Conservation (phyloP, 2,329 filamentous ascomycete species). For the Ceratocystis albifundus region DNA sequence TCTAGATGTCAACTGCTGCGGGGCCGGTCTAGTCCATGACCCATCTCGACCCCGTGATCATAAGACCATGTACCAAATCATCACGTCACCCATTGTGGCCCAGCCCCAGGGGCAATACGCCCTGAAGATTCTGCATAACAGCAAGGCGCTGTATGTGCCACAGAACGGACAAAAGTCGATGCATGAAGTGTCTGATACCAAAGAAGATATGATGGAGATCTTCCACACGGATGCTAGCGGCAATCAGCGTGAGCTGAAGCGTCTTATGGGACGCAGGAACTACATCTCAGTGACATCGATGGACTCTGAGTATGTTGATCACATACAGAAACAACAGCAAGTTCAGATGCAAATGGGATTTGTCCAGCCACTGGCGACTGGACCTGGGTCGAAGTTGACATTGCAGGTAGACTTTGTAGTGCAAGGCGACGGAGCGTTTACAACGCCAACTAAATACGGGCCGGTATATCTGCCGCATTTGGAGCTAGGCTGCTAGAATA, state of each 20-base stretch:
- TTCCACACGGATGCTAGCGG: slow-evolving; percentile 90
- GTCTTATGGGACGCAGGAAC: slow-evolving; percentile 85
- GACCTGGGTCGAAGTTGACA: slow-evolving; percentile 55
- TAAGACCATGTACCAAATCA: slow-evolving; percentile 99
- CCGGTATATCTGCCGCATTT: slow-evolving; percentile 87
- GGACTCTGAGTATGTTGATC: slow-evolving; percentile 63
- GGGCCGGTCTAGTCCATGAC: slow-evolving; percentile 88
- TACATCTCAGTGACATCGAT: slow-evolving; percentile 91
- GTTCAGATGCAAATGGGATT: slow-evolving; percentile 18
- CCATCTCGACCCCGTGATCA: slow-evolving; percentile 82
- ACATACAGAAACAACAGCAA: slow-evolving; percentile 21
- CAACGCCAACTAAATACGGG: slow-evolving; percentile 83
- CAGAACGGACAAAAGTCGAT: slow-evolving; percentile 69
- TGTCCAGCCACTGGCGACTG: slow-evolving; percentile 29
- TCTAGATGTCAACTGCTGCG: slow-evolving; percentile 72
- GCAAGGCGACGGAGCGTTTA: slow-evolving; percentile 75
- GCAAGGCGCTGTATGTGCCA: slow-evolving; percentile 83
- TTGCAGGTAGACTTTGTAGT: slow-evolving; percentile 94
- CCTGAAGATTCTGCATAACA: slow-evolving; percentile 88
- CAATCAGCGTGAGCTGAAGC: slow-evolving; percentile 68
- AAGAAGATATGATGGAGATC: slow-evolving; percentile 99
- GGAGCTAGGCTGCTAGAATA: slow-evolving; percentile 53
- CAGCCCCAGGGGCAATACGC: slow-evolving; percentile 76
- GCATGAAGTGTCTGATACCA: slow-evolving; percentile 73
- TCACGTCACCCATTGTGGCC: slow-evolving; percentile 84